phyloP scores from a whole-genome alignment of 805 yeast genomes.

The Saturnispora silvae region DNA sequence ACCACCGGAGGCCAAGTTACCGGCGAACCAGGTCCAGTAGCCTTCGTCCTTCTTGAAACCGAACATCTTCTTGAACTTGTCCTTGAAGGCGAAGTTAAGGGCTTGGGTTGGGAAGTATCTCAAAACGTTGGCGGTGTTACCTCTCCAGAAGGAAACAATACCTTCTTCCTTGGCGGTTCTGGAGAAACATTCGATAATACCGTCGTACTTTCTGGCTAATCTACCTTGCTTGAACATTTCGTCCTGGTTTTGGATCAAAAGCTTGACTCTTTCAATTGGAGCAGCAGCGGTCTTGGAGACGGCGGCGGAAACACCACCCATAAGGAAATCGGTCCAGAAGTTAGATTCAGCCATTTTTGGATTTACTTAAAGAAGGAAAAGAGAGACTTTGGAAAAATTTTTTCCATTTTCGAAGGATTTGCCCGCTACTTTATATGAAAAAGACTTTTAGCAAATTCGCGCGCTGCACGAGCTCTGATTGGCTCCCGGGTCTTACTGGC shows the following conservation, averaged over 20 bases:
- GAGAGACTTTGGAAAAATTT: slow-evolving; percentile 1
- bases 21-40: slow-evolving; percentile 90
- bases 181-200: slow-evolving; percentile 88
- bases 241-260: slow-evolving; percentile 94
- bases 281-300: slow-evolving; percentile 95
- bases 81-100: slow-evolving; percentile 96
- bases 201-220: slow-evolving; percentile 73
- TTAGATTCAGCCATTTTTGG: slow-evolving; percentile 25
- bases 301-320: slow-evolving; percentile 99
- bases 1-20: slow-evolving; percentile 99
- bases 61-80: slow-evolving; percentile 88
- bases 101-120: slow-evolving; percentile 99
- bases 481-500: background rate
- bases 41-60: slow-evolving; percentile 95
- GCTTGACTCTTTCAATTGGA: slow-evolving; percentile 96
- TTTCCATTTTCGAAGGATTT: too few species aligned
- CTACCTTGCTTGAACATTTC: slow-evolving; percentile 98
- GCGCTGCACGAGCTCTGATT: slow-evolving; percentile 1
- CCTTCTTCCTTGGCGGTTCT: slow-evolving; percentile 95
- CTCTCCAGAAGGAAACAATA: slow-evolving; percentile 93
- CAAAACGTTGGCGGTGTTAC: slow-evolving; percentile 97
- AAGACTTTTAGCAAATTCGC: slow-evolving; percentile 4
- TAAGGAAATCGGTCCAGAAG: slow-evolving; percentile 62
- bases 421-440: too few species aligned
- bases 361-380: slow-evolving; percentile 11